Base-by-base conservation (phyloP, 139 green algal species). In the Zygnema cylindricum region DNA sequence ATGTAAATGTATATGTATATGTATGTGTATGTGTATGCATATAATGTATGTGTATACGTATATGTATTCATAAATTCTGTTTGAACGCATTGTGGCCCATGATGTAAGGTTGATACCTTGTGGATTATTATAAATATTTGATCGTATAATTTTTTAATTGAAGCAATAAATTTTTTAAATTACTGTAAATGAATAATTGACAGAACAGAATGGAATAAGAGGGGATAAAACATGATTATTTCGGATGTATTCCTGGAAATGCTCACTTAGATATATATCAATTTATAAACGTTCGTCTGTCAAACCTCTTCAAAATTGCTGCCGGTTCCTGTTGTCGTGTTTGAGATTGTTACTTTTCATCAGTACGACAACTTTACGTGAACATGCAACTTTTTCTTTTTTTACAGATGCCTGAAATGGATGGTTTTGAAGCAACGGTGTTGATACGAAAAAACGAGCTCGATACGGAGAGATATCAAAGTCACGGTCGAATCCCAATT, bases 351-450 rank as follows among this genome's bases (percentile, higher is more conserved):
- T 30, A 73, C 57, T 30, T 35, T 30, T 73, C 57, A 25, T 30
- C 57, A 30, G 57, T 30, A 73, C 30, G 57, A 30, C 57, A 73
- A 73, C n/a, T n/a, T n/a, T n/a, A n/a, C n/a, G n/a, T 73, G 57
- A 25, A 73, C 30, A 30, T 73, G 57, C 30, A 30, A 30, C 25
- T 73, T 25, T n/a, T n/a, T n/a, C n/a, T n/a, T n/a, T n/a, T n/a
- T n/a, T n/a, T 16, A 43, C 84, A 89, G 85, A 89, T 89, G 85
- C 85, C 77, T 0, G 86, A 63, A 42, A 90, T 90, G 86, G 86
- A 90, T 25, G 86, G 86, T 35, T 89, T 83, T 25, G 78, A 90
- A 25, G 81, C 86, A 33, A 89, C 86, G 23, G 35, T 69, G 11
- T 40, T 30, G 86, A 90, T 90, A 54, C 78, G 86, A 11, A 40